Percentiles rank a stretch among this genome's conserved stretches.
Conservation (phyloP, 192 early-diverging fungal genomes). For the Podila clonocystis region DNA sequence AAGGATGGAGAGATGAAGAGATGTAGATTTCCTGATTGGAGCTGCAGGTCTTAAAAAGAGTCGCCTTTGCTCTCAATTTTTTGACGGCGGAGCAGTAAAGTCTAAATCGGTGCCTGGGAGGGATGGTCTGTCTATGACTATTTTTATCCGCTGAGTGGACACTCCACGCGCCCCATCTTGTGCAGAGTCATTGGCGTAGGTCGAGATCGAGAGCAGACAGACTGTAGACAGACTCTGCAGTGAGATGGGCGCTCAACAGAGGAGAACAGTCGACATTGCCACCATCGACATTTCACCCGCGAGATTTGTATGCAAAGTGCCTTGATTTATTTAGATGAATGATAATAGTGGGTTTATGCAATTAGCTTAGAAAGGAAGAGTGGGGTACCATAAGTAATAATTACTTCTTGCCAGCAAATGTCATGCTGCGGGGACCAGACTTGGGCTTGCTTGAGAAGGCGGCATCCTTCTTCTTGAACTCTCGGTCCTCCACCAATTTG, state of each 20-base stretch:
- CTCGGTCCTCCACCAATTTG: constrained; percentile 27
- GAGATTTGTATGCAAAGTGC: too few relatives aligned
- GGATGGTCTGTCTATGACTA: not conserved
- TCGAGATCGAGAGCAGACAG: too few relatives aligned
- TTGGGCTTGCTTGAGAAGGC: constrained; percentile 36
- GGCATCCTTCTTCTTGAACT: constrained; percentile 46
- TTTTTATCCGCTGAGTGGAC: not conserved
- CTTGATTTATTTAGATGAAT: too few relatives aligned
- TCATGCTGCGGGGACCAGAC: constrained; percentile 50
- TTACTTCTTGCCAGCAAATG: constrained; percentile 2
- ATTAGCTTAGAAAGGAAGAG: too few relatives aligned
- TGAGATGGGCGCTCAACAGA: too few relatives aligned
- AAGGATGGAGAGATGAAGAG: not conserved
- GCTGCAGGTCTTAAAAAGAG: not conserved
- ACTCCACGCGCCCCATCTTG: not conserved
- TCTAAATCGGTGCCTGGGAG: too few relatives aligned
- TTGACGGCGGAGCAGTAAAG: not conserved
- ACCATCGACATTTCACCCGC: too few relatives aligned
- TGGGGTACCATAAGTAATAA: too few relatives aligned
- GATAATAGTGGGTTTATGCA: too few relatives aligned
- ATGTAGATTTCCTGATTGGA: not conserved
- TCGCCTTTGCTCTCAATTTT: not conserved
- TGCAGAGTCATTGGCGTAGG: too few relatives aligned
- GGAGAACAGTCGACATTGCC: too few relatives aligned
- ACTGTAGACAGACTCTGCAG: too few relatives aligned